Evolutionary conservation across 768 basidiomycete species (phyloP), one percentile per base, ranked within the genome.

Genomic region (Pleurotus ostreatus): DNA sequence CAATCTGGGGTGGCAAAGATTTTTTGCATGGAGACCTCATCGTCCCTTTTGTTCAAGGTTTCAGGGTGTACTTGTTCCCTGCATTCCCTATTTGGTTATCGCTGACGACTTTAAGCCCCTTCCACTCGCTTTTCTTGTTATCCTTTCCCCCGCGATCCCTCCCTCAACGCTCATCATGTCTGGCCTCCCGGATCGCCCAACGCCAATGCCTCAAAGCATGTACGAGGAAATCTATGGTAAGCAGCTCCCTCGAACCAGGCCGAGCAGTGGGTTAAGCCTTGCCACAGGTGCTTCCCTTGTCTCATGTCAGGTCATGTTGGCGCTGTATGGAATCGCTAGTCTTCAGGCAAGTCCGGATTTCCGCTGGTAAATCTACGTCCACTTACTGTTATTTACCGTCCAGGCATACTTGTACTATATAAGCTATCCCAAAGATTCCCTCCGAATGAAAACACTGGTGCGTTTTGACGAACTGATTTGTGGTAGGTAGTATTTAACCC

Each of bases 141-240:
- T 44, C 13, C n/a, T 44, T 44, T 6, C 41, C 41, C 20, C n/a
- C 41, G n/a, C n/a, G n/a, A 16, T 44, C 41, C 22, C 23, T 47
- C 22, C 16, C 46, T 20, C 46, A 20, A 26, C 46, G 9, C 18
- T 15, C 16, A 47, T 18, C 16, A 53, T 53, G 51, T 53, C 51
- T 53, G 51, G 51, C 39, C 51, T 53, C 15, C 51, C 51, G 38
- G 34, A 53, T 53, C 51, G 51, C 15, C 37, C 41, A 7, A 53
- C 51, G 8, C 51, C 51, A n/a, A 12, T 53, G n/a, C 39, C 51
- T 5, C 51, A 53, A 41, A 41, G 20, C 39, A 5, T 20, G 39
- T 53, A 53, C 39, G 51, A 53, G 37, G 51, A 53, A 30, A 53
- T 53, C 3, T 53, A 53, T 8, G 51, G 51, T 53, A 11, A 9